These are phyloP conservation scores for Candida tetrigidarum DNA, from an alignment of 1,139 yeast species.

Conservation along the genomic window DNA sequence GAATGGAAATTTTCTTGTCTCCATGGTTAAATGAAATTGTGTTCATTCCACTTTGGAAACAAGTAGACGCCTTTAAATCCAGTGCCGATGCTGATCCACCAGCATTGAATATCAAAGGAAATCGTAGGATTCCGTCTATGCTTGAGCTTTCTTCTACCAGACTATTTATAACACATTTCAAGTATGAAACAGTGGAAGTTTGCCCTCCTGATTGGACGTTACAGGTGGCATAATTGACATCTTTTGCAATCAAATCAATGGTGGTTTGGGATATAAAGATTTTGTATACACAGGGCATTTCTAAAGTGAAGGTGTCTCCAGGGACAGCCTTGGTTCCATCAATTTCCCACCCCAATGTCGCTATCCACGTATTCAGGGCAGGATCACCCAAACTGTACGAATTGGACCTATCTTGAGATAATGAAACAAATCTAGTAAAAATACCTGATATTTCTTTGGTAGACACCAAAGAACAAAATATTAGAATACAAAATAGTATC, in stretches of 20 bases:
- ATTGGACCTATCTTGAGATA: slow-evolving; percentile 1
- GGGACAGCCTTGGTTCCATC: slow-evolving; percentile 20
- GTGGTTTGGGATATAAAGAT: slow-evolving; percentile 21
- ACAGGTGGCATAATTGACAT: slow-evolving; percentile 29
- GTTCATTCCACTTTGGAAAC: slow-evolving; percentile 25
- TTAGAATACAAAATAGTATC: not conserved
- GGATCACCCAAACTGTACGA: slow-evolving; percentile 5
- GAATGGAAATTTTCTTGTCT: slow-evolving; percentile 11
- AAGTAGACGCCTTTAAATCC: slow-evolving; percentile 22
- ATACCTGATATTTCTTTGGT: slow-evolving; percentile 6
- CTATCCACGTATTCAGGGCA: slow-evolving; percentile 26
- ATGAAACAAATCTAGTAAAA: slow-evolving; percentile 11
- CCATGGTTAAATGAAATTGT: slow-evolving; percentile 28
- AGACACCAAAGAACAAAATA: not conserved
- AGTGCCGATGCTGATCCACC: slow-evolving; percentile 23
- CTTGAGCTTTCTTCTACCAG: slow-evolving; percentile 14
- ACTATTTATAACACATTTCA: slow-evolving; percentile 27
- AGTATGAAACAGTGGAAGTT: slow-evolving; percentile 22
- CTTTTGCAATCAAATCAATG: slow-evolving; percentile 21
- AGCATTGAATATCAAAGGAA: slow-evolving; percentile 29
- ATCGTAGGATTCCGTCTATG: slow-evolving; percentile 21
- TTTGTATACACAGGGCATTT: slow-evolving; percentile 31
- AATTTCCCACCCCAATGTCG: slow-evolving; percentile 27
- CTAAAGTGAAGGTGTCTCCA: slow-evolving; percentile 34
- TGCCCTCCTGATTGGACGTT: slow-evolving; percentile 22